Percentiles rank a stretch among this genome's conserved stretches.
phyloP scores from a whole-genome alignment of 345 rosid species.

The Lagerstroemia speciosa region DNA sequence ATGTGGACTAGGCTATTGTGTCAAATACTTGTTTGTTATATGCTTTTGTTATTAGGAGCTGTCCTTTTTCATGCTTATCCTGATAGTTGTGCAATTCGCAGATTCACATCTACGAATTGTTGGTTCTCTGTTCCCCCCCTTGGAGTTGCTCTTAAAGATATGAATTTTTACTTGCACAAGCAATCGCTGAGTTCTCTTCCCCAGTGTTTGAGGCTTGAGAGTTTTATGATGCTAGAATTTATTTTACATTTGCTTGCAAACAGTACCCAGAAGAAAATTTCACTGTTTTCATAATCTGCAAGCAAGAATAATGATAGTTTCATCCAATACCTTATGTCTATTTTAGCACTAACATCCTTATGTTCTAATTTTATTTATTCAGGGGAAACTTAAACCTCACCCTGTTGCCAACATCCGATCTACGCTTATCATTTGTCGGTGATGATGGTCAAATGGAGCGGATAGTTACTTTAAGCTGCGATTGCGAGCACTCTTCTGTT shows the following conservation, averaged over 20 bases:
- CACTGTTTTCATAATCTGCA: not conserved
- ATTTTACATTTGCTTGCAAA: too few relatives aligned
- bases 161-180: too few relatives aligned
- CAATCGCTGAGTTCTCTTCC: too few relatives aligned
- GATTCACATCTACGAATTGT: not conserved
- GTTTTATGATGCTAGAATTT: not conserved
- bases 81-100: not conserved
- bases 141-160: not conserved
- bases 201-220: too few relatives aligned
- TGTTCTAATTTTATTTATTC: constrained; percentile 9
- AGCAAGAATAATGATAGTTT: not conserved
- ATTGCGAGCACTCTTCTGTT: constrained; percentile 36
- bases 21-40: not conserved
- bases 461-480: constrained; percentile 48
- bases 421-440: constrained; percentile 70
- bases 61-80: not conserved
- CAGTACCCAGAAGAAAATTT: not conserved
- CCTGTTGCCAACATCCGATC: constrained; percentile 72
- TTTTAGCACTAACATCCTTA: not conserved
- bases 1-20: not conserved
- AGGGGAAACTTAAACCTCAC: constrained; percentile 83
- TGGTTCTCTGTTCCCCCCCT: too few relatives aligned
- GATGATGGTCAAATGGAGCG: constrained; percentile 73
- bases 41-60: not conserved
- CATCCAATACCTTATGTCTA: not conserved